Evolutionary conservation across 805 yeast genomes (phyloP).

Genomic region (Pichia cabralensis): DNA sequence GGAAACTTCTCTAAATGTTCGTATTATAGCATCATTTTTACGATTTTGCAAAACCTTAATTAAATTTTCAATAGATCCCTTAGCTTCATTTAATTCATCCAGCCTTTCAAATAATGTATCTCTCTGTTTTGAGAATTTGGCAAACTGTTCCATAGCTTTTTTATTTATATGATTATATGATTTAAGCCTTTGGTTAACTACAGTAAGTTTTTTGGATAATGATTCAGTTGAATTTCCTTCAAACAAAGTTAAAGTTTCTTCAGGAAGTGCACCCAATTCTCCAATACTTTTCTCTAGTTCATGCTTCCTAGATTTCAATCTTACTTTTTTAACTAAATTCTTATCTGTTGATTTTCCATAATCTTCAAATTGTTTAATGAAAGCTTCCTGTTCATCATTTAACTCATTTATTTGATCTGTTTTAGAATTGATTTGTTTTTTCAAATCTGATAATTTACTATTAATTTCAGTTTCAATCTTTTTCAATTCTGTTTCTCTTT

Average conservation of each 20-base stretch:
- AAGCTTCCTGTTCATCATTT: conserved; percentile 45
- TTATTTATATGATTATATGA: conserved; percentile 73
- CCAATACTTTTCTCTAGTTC: conserved; percentile 65
- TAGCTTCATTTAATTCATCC: conserved; percentile 59
- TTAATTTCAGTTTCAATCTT: conserved; percentile 31
- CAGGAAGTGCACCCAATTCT: conserved; percentile 84
- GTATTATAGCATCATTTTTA: conserved; percentile 72
- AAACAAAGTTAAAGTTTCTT: conserved; percentile 57
- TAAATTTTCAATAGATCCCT: conserved; percentile 60
- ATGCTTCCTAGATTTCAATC: conserved; percentile 51
- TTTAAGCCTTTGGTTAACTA: conserved; percentile 46
- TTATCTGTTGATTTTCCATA: conserved; percentile 59
- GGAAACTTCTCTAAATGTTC: conserved; percentile 71
- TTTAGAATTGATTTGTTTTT: conserved; percentile 25
- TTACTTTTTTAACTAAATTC: conserved; percentile 48
- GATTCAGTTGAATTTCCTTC: conserved; percentile 36
- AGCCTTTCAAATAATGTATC: conserved; percentile 57
- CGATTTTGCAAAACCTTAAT: conserved; percentile 62
- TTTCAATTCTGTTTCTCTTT: conserved; percentile 12
- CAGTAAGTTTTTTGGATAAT: conserved; percentile 42
- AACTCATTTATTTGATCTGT: conserved; percentile 36
- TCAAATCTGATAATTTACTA: conserved; percentile 21
- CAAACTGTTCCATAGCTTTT: conserved; percentile 79
- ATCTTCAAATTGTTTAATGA: conserved; percentile 47
- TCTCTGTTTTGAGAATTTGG: conserved; percentile 62